Evolutionary conservation across 2,329 filamentous ascomycete genomes (phyloP), one percentile per base, ranked within the genome.

Genomic region (Fonsecaea pugnacius): DNA sequence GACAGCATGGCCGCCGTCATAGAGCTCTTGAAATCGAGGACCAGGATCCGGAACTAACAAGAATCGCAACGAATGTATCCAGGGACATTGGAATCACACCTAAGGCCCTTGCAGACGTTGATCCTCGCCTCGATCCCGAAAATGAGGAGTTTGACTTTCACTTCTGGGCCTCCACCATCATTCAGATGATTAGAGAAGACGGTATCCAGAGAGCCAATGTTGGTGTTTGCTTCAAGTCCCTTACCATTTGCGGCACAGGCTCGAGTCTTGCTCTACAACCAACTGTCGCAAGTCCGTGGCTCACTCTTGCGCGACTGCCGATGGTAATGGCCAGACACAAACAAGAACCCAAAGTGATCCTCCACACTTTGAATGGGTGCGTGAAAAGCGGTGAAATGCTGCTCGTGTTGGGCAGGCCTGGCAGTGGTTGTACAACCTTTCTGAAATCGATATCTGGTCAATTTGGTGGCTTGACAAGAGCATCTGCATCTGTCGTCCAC

Each of bases 371-470:
- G 63, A 78, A 85, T 67, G 83, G 83, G 7, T 73, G 82, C 0
- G 72, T 87, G 57, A 80, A 80, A 63, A 79, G 76, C 60, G 83
- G 84, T 0, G 58, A 67, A 40, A 90, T 90, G 88, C 76, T 90
- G 1, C 77, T 91, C 0, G 88, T 91, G 0, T 79, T 91, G 0
- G 89, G 89, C 2, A 81, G 87, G 0, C 89, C 89, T 0, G 89
- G 88, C 0, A 82, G 86, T 2, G 88, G 88, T 33, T 91, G 89
- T 73, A 59, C 90, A n/a, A 96, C 91, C 1, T 88, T 95, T 68
- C 81, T 96, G 61, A 96, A 95, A 80, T 90, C 91, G 0, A 86
- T 96, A 69, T 86, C 91, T 7, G 91, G 91, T 66, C 91, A 95
- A 77, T 90, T 89, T 30, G 89, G 92, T 69, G 91, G 91, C 56